Conservation (phyloP, 106 monocot species). For the Allium cepa region DNA sequence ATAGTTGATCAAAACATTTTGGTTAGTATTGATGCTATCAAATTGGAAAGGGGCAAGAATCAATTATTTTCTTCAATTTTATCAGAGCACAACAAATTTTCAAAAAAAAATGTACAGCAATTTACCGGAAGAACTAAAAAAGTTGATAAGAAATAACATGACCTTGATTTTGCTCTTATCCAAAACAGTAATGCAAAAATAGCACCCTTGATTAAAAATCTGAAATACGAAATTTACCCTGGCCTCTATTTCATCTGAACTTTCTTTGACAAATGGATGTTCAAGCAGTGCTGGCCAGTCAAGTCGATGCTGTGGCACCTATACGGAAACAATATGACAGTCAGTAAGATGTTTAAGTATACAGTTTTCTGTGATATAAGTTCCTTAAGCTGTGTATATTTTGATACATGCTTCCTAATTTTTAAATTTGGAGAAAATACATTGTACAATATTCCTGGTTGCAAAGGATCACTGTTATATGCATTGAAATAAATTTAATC, state of each 20-base stretch:
- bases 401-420: too few relatives aligned
- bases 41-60: too few relatives aligned
- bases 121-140: too few relatives aligned
- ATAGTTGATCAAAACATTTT: too few relatives aligned
- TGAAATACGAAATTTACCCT: constrained; percentile 26
- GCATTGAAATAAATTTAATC: not conserved
- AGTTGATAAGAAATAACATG: not conserved
- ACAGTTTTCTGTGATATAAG: too few relatives aligned
- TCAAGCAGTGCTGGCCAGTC: constrained; percentile 90
- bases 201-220: not conserved
- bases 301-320: constrained; percentile 84
- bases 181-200: not conserved
- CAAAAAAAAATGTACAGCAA: too few relatives aligned
- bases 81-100: not conserved
- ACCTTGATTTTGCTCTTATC: not conserved
- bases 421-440: too few relatives aligned
- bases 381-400: too few relatives aligned
- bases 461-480: too few relatives aligned
- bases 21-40: too few relatives aligned
- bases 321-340: not conserved
- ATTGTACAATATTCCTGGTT: too few relatives aligned
- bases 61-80: not conserved
- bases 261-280: constrained; percentile 95
- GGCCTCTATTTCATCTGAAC: constrained; percentile 34
- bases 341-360: not conserved